These are phyloP conservation scores for Candida corydali DNA, from an alignment of 805 yeast genomes.

Conservation along the genomic window DNA sequence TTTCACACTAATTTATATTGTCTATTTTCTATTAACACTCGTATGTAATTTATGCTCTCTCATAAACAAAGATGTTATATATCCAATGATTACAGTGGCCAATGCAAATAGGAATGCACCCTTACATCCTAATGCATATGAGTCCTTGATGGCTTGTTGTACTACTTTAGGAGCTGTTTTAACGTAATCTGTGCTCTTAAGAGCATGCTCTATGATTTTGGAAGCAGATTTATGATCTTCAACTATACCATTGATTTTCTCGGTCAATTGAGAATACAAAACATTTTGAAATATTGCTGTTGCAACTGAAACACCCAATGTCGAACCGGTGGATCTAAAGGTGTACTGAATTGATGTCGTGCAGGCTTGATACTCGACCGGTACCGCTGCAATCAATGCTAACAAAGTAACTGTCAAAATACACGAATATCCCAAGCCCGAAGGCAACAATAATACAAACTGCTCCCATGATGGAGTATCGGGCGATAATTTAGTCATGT, in stretches of 20 bases:
- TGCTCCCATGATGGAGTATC: conserved; percentile 16
- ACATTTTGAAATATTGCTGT: conserved; percentile 60
- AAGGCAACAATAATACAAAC: conserved; percentile 38
- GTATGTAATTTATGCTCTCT: conserved; percentile 57
- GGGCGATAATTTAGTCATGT: conserved; percentile 24
- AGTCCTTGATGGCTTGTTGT: conserved; percentile 39
- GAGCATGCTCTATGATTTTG: conserved; percentile 47
- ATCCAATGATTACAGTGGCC: conserved; percentile 35
- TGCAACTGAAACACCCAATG: conserved; percentile 70
- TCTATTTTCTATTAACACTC: conserved; percentile 41
- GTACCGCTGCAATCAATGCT: conserved; percentile 74
- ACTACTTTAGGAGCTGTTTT: conserved; percentile 51
- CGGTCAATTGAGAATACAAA: conserved; percentile 24
- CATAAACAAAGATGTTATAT: conserved; percentile 42
- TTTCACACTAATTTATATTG: not conserved
- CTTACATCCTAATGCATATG: conserved; percentile 52
- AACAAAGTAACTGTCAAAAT: conserved; percentile 68
- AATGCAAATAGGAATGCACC: conserved; percentile 50
- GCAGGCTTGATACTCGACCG: conserved; percentile 67
- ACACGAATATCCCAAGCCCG: conserved; percentile 65
- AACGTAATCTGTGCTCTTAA: conserved; percentile 54
- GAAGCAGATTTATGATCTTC: conserved; percentile 33
- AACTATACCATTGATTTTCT: conserved; percentile 15
- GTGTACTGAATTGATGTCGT: conserved; percentile 89
- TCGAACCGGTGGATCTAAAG: conserved; percentile 82